Evolutionary conservation across 2,329 filamentous ascomycete genomes (phyloP).

Genomic region (Periconia sp.): DNA sequence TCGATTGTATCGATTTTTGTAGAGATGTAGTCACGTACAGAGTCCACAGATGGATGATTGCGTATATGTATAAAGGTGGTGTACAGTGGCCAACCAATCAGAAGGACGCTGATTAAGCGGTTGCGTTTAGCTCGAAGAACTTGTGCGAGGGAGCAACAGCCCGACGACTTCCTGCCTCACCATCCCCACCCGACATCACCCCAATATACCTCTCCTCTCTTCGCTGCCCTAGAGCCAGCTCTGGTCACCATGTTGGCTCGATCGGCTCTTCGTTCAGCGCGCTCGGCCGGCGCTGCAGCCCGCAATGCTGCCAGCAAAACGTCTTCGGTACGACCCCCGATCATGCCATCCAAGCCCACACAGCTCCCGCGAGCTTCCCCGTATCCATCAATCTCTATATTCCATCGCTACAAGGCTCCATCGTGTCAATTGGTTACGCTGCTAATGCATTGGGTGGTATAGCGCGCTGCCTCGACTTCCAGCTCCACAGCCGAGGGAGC

Average conservation of each 20-base stretch:
- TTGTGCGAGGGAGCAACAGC: conserved; percentile 10
- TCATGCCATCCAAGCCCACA: conserved; percentile 28
- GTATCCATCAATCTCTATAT: conserved; percentile 20
- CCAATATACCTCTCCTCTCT: conserved; percentile 38
- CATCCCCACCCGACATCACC: conserved; percentile 33
- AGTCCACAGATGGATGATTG: too few species aligned
- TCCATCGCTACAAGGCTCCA: conserved; percentile 14
- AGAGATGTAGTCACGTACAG: too few species aligned
- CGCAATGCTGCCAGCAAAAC: conserved; percentile 55
- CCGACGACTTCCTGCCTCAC: conserved; percentile 17
- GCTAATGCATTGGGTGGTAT: conserved; percentile 37
- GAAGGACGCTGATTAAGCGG: conserved; percentile 9
- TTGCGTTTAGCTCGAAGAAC: conserved; percentile 13
- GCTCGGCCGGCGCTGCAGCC: conserved; percentile 82
- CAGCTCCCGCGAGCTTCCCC: conserved; percentile 30
- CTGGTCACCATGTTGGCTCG: conserved; percentile 82
- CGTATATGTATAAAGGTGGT: too few species aligned
- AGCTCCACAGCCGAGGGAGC: conserved; percentile 68
- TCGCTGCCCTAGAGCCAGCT: conserved; percentile 41
- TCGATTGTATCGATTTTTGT: too few species aligned
- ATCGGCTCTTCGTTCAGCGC: conserved; percentile 85
- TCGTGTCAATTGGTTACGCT: conserved; percentile 29
- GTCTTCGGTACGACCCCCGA: conserved; percentile 48
- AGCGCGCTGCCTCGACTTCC: conserved; percentile 69
- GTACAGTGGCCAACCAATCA: conserved; percentile 19